Conservation (phyloP, 2,329 filamentous ascomycete genomes). For the Drechslerella stenobrocha region DNA sequence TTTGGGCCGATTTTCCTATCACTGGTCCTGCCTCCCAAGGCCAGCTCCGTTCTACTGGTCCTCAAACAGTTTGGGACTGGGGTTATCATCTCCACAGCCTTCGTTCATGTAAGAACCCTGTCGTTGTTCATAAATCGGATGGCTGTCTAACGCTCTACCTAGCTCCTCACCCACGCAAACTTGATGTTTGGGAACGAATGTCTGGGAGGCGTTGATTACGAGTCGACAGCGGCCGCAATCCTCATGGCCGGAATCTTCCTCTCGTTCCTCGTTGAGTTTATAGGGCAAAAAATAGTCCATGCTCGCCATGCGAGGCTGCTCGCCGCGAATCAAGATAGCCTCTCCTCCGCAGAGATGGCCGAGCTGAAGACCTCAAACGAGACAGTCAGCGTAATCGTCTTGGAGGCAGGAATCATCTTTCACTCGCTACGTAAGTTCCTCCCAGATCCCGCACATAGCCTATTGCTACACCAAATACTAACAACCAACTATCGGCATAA, state of each 20-base stretch:
- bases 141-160: slow-evolving; percentile 8
- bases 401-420: slow-evolving; percentile 75
- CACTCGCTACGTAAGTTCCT: slow-evolving; percentile 63
- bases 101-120: slow-evolving; percentile 64
- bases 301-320: slow-evolving; percentile 33
- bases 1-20: slow-evolving; percentile 69
- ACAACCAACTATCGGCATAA: slow-evolving; percentile 58
- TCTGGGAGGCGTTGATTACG: slow-evolving; percentile 68
- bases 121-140: neutral
- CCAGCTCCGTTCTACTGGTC: slow-evolving; percentile 61
- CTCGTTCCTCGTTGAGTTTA: slow-evolving; percentile 71
- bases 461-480: neutral
- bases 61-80: slow-evolving; percentile 76
- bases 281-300: slow-evolving; percentile 29
- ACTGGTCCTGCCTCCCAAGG: slow-evolving; percentile 50
- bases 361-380: slow-evolving; percentile 40
- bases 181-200: slow-evolving; percentile 75
- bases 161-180: slow-evolving; percentile 73
- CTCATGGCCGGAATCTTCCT: slow-evolving; percentile 74
- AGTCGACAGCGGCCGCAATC: slow-evolving; percentile 70
- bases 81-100: slow-evolving; percentile 71
- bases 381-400: slow-evolving; percentile 58
- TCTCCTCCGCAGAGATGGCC: slow-evolving; percentile 16
- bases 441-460: neutral
- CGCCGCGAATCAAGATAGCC: slow-evolving; percentile 21